A percentile compares a stretch with the other conserved stretches of the same genome.
Conservation (phyloP, 2,329 filamentous ascomycete genomes). For the Alternaria rosae region DNA sequence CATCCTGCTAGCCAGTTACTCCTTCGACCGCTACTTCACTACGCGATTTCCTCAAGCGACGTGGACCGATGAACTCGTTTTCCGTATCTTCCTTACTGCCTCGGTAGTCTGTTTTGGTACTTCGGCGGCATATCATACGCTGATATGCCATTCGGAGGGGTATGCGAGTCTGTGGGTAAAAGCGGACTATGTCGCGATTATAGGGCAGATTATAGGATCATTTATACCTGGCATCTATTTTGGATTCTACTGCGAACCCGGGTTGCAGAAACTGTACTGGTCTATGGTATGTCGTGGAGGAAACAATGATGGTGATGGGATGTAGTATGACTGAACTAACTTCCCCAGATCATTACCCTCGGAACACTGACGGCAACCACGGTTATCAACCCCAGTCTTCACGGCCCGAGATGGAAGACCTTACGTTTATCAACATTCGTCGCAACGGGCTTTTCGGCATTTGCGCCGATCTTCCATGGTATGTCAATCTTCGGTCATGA, state of each 20-base stretch:
- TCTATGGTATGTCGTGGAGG: conserved; percentile 36
- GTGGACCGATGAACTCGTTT: conserved; percentile 26
- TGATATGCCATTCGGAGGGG: conserved; percentile 78
- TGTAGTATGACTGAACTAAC: background rate
- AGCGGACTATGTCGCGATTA: conserved; percentile 90
- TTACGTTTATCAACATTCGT: conserved; percentile 90
- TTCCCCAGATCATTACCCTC: background rate
- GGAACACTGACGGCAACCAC: conserved; percentile 77
- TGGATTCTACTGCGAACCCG: conserved; percentile 53
- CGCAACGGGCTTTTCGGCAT: conserved; percentile 80
- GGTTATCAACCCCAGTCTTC: conserved; percentile 81
- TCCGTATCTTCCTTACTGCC: conserved; percentile 32
- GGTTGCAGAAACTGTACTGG: conserved; percentile 51
- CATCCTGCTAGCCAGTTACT: conserved; percentile 14
- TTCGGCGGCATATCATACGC: conserved; percentile 75
- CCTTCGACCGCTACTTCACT: conserved; percentile 16
- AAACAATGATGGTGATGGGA: accelerated
- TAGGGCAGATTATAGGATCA: conserved; percentile 84
- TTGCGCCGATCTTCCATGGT: conserved; percentile 83
- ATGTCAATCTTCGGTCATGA: conserved; percentile 66
- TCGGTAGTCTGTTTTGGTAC: conserved; percentile 51
- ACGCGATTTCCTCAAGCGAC: conserved; percentile 17
- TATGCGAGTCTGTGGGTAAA: conserved; percentile 85
- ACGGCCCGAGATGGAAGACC: conserved; percentile 80
- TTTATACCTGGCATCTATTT: conserved; percentile 79